Base-by-base conservation (phyloP, 345 rosid genomes). In the Gossypium turneri region DNA sequence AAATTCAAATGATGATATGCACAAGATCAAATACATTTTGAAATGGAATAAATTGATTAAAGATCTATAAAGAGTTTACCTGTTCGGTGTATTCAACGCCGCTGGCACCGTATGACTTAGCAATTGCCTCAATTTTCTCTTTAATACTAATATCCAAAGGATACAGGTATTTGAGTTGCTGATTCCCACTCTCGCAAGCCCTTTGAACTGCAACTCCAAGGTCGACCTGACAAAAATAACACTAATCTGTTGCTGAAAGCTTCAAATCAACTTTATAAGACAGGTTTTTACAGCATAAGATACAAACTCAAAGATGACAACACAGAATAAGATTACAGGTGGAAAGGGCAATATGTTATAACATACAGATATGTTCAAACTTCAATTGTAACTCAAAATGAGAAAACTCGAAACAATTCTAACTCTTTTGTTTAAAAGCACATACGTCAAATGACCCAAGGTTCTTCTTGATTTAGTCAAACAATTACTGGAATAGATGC, bases 11-110 rank as follows among this genome's bases (percentile, higher is more conserved):
- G 43, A 43, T 38, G 38, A 59, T 59, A n/a, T 25, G 41, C 64
- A 25, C 41, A 59, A 29, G 43, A 12, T 60, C 19, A 13, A 5
- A 12, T 1, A n/a, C 19, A 27, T 6, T 9, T 27, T 27, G 29
- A 13, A 53, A 53, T 2, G 44, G 43, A 27, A 27, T 16, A 27
- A 27, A 60, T 60, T 27, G 65, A 60, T 60, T 25, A 60, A 27
- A 13, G 56, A 45, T 43, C 25, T 22, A 52, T 3, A 47, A 29
- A 74, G 69, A 67, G 47, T 19, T 81, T 79, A 94, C 98, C 98
- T 90, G 97, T 63, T 94, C 96, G 16, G 98, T 91, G 85, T 89
- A 94, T 77, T 93, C 96, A 17, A 94, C 98, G 47, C 94, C 90
- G 19, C 86, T 87, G 74, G 99, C 99, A 79, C 99, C 99, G 56